These are phyloP conservation scores for Nicotiana undulata DNA, from an alignment of 257 asterid genomes.

Conservation along the genomic window DNA sequence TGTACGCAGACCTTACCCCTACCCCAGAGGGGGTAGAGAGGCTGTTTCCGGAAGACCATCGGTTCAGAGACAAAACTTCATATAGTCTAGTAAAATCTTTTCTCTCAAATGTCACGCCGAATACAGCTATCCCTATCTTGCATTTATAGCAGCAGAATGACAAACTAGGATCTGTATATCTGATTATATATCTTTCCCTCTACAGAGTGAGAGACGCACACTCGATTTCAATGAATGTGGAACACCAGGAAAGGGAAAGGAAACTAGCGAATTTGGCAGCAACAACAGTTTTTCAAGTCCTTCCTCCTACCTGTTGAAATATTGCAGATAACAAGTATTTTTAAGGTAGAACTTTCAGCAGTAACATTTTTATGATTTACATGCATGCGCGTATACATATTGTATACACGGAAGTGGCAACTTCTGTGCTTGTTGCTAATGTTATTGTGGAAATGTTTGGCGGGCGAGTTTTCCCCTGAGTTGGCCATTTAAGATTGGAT, in stretches of 20 bases:
- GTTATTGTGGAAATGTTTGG: neutral
- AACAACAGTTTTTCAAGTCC: conserved; percentile 33
- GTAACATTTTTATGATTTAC: neutral
- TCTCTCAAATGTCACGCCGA: neutral
- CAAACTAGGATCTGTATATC: neutral
- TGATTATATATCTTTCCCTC: neutral
- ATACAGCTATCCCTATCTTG: neutral
- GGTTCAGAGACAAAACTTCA: too few species aligned
- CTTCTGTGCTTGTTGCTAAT: neutral
- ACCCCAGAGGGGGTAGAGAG: too few species aligned
- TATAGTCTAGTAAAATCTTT: neutral
- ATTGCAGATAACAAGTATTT: conserved; percentile 43
- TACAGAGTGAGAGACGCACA: conserved; percentile 68
- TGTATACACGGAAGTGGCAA: neutral
- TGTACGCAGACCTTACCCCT: too few species aligned
- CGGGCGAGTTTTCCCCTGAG: neutral
- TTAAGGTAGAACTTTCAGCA: neutral
- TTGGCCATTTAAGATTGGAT: neutral
- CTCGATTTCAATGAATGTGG: conserved; percentile 89
- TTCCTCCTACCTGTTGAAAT: conserved; percentile 65
- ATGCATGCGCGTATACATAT: neutral
- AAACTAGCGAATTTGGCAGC: conserved; percentile 34
- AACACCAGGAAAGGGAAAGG: conserved; percentile 49
- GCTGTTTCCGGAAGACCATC: too few species aligned
- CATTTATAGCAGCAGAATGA: neutral